phyloP scores from a whole-genome alignment of 2,329 filamentous ascomycete genomes.

The Aspergillus sp. region DNA sequence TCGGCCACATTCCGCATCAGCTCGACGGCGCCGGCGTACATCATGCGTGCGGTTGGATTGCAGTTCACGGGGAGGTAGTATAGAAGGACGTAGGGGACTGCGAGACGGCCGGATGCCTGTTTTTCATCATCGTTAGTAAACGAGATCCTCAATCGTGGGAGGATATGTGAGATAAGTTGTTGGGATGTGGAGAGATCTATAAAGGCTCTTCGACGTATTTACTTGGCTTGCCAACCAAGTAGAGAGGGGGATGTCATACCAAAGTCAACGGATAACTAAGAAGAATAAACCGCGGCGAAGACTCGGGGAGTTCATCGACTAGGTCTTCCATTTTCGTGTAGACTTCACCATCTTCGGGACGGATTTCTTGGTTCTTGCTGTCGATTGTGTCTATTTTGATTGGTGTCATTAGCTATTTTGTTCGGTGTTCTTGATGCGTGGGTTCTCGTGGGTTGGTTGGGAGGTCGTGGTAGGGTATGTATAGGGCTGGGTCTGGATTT shows the following conservation, averaged over 20 bases:
- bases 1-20: constrained; percentile 91
- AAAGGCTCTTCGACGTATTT: no score
- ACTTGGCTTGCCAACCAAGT: no score
- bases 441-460: no score
- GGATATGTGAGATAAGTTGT: neutral
- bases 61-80: constrained; percentile 94
- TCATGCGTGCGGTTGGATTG: constrained; percentile 83
- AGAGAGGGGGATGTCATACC: constrained; percentile 50
- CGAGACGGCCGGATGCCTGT: constrained; percentile 76
- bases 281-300: constrained; percentile 84
- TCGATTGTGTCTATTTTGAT: constrained; percentile 76
- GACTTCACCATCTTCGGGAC: constrained; percentile 73
- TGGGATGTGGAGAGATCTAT: no score
- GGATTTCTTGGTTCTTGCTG: constrained; percentile 85
- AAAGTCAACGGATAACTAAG: constrained; percentile 87
- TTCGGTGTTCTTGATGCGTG: neutral
- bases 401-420: no score
- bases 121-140: neutral
- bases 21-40: constrained; percentile 95
- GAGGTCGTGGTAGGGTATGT: no score
- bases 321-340: constrained; percentile 81
- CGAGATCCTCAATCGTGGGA: neutral
- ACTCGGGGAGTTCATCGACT: constrained; percentile 86
- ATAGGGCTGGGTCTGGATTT: no score
- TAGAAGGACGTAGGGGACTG: constrained; percentile 89